Base-by-base conservation (phyloP, 2,329 filamentous ascomycete genomes). In the Rutstroemia sydowiana region DNA sequence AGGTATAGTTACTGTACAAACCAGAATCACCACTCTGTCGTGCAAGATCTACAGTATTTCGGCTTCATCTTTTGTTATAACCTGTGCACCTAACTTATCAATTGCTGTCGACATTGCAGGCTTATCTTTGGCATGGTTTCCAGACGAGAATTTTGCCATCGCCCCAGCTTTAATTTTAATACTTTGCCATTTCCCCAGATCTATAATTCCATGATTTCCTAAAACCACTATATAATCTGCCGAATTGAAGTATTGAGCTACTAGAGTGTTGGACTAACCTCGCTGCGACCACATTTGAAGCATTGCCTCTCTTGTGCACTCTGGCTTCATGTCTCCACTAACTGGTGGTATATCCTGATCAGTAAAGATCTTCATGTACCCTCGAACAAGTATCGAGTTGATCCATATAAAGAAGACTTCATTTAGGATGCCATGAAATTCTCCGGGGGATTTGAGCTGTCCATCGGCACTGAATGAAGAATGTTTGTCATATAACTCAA, bases 141-240 rank as follows among this genome's bases (percentile, higher is more conserved):
- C 40, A 21, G 40, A 45, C 16, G 39, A 34, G 13, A 49, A 42
- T 3, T 49, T 42, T 23, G 30, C 14, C 26, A 42, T 42, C 1
- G 30, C n/a, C 2, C 6, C 14, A 16, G 18, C 10, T 34, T 43
- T 43, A 1, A 34, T 2, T 34, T 43, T 23, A 13, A 42, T 49
- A 32, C 8, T 26, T 49, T 43, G 13, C 30, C 20, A 49, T 3
- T 36, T 32, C 2, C 28, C 26, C 11, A 32, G 39, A 10, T 49
- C 30, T 42, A 36, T 31, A 2, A 43, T 26, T 20, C 37, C 30
- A 50, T 45, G 9, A 5, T 45, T 2, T 2, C 45, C 60, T 10
- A 73, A 54, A 28, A 65, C 63, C 3, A 73, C 57, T 21, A 74
- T 65, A 13, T 69, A 62, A 42, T 79, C 73, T 13, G 70, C 66